phyloP scores from a whole-genome alignment of 768 basidiomycete genomes.

The Cubamyces sp. region DNA sequence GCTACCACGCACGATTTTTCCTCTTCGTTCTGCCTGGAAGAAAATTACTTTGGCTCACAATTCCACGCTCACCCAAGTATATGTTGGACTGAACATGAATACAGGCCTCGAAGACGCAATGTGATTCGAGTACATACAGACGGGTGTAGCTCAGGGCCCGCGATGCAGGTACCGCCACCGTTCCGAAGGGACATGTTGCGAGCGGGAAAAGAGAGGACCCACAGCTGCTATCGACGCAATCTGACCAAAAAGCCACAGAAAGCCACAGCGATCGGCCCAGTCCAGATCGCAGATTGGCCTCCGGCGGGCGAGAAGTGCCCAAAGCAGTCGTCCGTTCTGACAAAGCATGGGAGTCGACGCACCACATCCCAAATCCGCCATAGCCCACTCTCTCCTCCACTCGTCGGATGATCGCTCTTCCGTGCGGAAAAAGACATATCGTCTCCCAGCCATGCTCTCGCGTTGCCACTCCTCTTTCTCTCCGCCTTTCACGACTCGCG shows the following conservation, averaged over 20 bases:
- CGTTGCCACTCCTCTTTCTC: neutral
- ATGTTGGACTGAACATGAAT: no score
- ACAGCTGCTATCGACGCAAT: neutral
- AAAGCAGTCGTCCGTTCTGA: neutral
- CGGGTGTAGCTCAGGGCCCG: no score
- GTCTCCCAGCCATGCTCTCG: neutral
- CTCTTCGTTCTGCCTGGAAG: no score
- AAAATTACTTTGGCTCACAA: no score
- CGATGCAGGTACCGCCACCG: conserved; percentile 1
- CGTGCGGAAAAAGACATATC: neutral
- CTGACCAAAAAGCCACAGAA: no score
- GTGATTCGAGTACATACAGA: neutral
- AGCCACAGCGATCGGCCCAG: neutral
- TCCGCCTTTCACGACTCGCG: neutral
- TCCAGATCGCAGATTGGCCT: neutral
- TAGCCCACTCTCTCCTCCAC: neutral
- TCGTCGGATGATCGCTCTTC: neutral
- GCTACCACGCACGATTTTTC: neutral
- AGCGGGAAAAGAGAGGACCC: conserved; percentile 5
- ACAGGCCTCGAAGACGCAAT: neutral
- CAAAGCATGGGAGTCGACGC: neutral
- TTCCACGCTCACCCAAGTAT: conserved; percentile 33
- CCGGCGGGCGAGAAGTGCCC: neutral
- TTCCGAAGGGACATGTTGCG: neutral
- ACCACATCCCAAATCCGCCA: neutral